Evolutionary conservation across 305 asterid species (phyloP).

Genomic region (Fraxinus xanthoxyloides): DNA sequence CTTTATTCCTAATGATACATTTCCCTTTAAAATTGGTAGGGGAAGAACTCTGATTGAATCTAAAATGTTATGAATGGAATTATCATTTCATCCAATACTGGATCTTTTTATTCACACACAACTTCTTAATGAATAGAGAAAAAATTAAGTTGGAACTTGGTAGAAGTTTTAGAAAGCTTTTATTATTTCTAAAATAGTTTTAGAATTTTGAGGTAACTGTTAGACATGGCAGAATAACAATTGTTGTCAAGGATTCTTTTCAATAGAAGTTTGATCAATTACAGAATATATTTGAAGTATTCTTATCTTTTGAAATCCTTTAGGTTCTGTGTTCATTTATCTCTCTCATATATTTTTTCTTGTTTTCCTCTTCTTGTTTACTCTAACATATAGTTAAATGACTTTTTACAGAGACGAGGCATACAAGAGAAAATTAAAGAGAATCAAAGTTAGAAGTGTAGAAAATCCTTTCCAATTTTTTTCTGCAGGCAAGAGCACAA

Average conservation of each 20-base stretch:
- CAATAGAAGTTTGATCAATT: background rate
- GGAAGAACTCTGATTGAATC: background rate
- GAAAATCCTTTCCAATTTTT: slow-evolving; percentile 35
- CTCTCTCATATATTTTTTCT: background rate
- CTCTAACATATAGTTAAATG: background rate
- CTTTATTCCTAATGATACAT: background rate
- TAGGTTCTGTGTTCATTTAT: background rate
- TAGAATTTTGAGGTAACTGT: background rate
- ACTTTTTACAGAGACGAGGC: slow-evolving; percentile 46
- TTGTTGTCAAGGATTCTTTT: background rate
- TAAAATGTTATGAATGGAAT: background rate
- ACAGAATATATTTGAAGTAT: background rate
- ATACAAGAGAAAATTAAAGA: slow-evolving; percentile 53
- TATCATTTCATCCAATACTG: background rate
- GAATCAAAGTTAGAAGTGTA: slow-evolving; percentile 37
- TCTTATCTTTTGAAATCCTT: background rate
- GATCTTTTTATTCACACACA: background rate
- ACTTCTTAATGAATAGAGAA: background rate
- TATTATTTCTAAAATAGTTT: background rate
- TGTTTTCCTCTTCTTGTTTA: background rate
- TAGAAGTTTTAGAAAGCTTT: background rate
- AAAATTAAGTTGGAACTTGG: background rate
- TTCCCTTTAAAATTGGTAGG: background rate
- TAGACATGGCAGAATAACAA: background rate
- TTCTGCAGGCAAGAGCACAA: slow-evolving; percentile 34